Percentiles rank a stretch among this genome's conserved stretches.
Evolutionary conservation across 2,329 filamentous ascomycete species (phyloP).

Genomic region (Epichloe gansuensis): DNA sequence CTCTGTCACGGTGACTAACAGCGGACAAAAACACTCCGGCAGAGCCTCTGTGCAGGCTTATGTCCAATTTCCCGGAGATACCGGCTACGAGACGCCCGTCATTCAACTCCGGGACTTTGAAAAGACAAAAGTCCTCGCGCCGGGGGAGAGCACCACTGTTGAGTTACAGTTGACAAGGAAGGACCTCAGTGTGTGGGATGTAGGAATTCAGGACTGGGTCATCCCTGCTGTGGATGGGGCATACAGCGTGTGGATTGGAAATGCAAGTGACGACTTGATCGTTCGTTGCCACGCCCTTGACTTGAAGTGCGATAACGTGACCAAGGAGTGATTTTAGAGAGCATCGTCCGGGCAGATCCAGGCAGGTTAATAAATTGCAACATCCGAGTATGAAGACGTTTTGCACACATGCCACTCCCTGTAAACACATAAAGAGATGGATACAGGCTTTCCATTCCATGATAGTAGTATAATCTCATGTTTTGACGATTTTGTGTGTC

Average conservation of each 20-base stretch:
- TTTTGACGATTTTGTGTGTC: too few relatives aligned
- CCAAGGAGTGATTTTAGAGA: not conserved
- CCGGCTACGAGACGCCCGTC: conserved; percentile 47
- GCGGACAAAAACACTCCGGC: conserved; percentile 29
- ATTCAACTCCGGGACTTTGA: conserved; percentile 61
- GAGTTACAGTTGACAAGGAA: conserved; percentile 49
- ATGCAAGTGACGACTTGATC: conserved; percentile 22
- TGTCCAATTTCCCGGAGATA: conserved; percentile 27
- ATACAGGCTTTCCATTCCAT: too few relatives aligned
- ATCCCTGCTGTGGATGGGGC: conserved; percentile 24
- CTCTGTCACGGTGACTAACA: conserved; percentile 38
- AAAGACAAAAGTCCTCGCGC: conserved; percentile 44
- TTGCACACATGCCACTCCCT: too few relatives aligned
- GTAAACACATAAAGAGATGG: too few relatives aligned
- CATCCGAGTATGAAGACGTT: too few relatives aligned
- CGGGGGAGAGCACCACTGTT: conserved; percentile 39
- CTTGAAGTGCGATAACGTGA: conserved; percentile 15
- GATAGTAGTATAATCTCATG: too few relatives aligned
- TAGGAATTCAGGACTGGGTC: conserved; percentile 54
- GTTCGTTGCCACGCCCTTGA: conserved; percentile 18
- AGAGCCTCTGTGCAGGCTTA: conserved; percentile 35
- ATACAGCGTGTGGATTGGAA: conserved; percentile 28
- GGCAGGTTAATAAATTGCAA: too few relatives aligned
- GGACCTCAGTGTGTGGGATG: conserved; percentile 64
- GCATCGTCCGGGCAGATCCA: too few relatives aligned